Conservation (phyloP, 768 basidiomycete genomes). For the Tephrocybe rancida region DNA sequence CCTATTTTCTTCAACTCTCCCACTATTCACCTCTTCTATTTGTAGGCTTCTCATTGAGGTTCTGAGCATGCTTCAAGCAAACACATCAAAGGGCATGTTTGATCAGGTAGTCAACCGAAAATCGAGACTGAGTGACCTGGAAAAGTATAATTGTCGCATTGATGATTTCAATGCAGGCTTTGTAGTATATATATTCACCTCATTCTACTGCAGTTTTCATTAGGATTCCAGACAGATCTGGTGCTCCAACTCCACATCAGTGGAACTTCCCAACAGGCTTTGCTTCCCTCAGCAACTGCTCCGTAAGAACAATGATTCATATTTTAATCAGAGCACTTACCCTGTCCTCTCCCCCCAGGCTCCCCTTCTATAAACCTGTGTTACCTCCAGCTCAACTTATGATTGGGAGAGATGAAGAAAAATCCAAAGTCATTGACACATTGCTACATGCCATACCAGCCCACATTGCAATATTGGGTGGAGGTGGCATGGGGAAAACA, state of each 20-base stretch:
- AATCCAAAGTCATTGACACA: too few species aligned
- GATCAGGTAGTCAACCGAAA: background rate
- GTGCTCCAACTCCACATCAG: too few species aligned
- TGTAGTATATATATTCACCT: background rate
- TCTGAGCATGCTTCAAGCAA: background rate
- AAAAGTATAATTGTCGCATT: background rate
- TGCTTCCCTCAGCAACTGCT: background rate
- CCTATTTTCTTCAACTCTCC: background rate
- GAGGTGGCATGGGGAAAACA: slow-evolving; percentile 14
- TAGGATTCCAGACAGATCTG: too few species aligned
- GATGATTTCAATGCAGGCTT: background rate
- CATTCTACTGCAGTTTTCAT: too few species aligned
- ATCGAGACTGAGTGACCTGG: background rate
- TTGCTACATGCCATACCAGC: background rate
- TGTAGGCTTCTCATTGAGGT: too few species aligned
- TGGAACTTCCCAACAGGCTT: background rate
- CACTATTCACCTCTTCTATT: background rate
- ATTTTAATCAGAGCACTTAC: background rate
- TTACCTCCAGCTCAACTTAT: slow-evolving; percentile 5
- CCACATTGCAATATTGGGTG: too few species aligned
- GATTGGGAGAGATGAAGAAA: slow-evolving; percentile 5
- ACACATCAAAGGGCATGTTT: too few species aligned
- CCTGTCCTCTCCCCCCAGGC: background rate
- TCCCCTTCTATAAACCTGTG: background rate
- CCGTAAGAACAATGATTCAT: background rate